phyloP scores from a whole-genome alignment of 1,284 basidiomycete species.

The Cystobasidium pallidum region DNA sequence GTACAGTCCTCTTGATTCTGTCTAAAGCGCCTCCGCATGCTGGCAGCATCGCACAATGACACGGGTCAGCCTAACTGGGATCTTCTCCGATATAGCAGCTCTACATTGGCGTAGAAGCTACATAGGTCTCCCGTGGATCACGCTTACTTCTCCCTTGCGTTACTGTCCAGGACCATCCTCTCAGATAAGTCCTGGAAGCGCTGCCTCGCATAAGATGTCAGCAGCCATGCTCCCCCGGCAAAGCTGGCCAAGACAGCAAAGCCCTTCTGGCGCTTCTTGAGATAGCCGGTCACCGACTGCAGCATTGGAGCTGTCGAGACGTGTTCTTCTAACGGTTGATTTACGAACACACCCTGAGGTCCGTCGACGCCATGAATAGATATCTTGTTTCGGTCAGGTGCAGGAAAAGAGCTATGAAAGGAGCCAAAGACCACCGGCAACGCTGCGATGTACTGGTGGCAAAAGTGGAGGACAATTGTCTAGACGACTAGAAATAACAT shows the following conservation, averaged over 20 bases:
- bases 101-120: too few relatives aligned
- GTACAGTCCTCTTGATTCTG: conserved; percentile 80
- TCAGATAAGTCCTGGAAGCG: conserved; percentile 73
- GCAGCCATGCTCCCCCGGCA: conserved; percentile 69
- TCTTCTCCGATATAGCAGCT: too few relatives aligned
- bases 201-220: conserved; percentile 68
- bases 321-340: not conserved
- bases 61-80: not conserved
- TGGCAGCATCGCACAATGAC: conserved; percentile 54
- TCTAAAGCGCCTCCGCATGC: conserved; percentile 73
- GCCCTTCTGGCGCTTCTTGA: conserved; percentile 47
- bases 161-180: conserved; percentile 66
- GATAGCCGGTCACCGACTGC: conserved; percentile 41
- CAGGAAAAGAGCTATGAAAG: not conserved
- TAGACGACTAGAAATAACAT: too few relatives aligned
- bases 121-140: not conserved
- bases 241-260: conserved; percentile 59
- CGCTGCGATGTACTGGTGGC: too few relatives aligned
- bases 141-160: conserved; percentile 74
- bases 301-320: conserved; percentile 8
- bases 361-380: not conserved
- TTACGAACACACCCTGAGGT: not conserved
- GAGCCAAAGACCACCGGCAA: too few relatives aligned
- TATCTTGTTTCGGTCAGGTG: not conserved
- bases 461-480: too few relatives aligned